A percentile compares a stretch with the other conserved stretches of the same genome.
Conservation (phyloP, 2,329 filamentous ascomycete genomes). For the Penicillium corylophilum region DNA sequence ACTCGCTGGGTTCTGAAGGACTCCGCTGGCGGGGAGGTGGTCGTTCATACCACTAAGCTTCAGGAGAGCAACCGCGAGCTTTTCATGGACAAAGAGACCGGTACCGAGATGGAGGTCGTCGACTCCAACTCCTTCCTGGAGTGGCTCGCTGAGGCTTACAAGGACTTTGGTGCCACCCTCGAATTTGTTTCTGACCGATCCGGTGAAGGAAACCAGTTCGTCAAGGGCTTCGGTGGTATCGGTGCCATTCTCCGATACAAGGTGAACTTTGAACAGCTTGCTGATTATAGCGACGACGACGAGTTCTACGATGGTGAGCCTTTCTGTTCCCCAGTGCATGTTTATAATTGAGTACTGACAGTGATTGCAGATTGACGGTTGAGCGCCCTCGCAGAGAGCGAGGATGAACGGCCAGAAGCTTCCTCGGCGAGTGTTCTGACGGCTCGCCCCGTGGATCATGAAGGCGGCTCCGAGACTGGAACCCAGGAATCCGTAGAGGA, state of each 20-base stretch:
- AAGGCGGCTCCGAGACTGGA: slow-evolving; percentile 35
- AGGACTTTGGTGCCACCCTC: slow-evolving; percentile 90
- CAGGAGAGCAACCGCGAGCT: slow-evolving; percentile 77
- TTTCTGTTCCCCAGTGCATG: background rate
- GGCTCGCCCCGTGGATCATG: slow-evolving; percentile 48
- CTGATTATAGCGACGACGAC: slow-evolving; percentile 84
- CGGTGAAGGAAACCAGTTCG: slow-evolving; percentile 98
- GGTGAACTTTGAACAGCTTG: slow-evolving; percentile 99
- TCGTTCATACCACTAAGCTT: slow-evolving; percentile 84
- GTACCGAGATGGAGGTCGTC: slow-evolving; percentile 94
- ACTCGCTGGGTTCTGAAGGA: slow-evolving; percentile 88
- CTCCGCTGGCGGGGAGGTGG: slow-evolving; percentile 67
- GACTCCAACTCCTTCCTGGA: slow-evolving; percentile 93
- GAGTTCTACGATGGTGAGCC: slow-evolving; percentile 77
- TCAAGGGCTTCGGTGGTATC: slow-evolving; percentile 98
- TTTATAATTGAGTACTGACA: slow-evolving; percentile 1
- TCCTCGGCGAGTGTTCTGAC: slow-evolving; percentile 54
- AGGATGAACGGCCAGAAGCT: slow-evolving; percentile 72
- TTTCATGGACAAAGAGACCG: slow-evolving; percentile 94
- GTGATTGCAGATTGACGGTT: slow-evolving; percentile 72
- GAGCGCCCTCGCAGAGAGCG: slow-evolving; percentile 81
- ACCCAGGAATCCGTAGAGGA: slow-evolving; percentile 33
- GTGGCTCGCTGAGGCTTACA: slow-evolving; percentile 98
- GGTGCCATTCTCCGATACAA: slow-evolving; percentile 97
- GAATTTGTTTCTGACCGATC: slow-evolving; percentile 98